phyloP scores from a whole-genome alignment of 106 monocot genomes.

The Dioscorea dumetorum region DNA sequence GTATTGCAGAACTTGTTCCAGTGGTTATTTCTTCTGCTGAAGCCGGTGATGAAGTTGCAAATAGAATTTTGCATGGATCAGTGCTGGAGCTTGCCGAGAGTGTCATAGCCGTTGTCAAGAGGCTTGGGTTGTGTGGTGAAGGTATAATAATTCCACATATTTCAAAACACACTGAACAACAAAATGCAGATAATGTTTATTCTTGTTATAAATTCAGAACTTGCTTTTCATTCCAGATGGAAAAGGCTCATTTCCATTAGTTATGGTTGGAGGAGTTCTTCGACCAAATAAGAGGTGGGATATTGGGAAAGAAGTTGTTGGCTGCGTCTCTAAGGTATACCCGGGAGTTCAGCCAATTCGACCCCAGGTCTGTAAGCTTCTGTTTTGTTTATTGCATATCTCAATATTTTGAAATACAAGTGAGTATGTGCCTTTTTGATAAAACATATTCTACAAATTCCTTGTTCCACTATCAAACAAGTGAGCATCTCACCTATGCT shows the following conservation, averaged over 20 bases:
- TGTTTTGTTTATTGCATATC: no score
- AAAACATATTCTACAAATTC: neutral
- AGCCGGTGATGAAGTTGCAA: slow-evolving; percentile 88
- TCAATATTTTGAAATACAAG: no score
- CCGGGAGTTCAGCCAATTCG: slow-evolving; percentile 67
- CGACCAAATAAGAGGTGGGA: slow-evolving; percentile 90
- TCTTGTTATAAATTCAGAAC: no score
- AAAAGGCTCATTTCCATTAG: slow-evolving; percentile 70
- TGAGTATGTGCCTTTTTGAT: no score
- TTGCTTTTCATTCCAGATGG: slow-evolving; percentile 56
- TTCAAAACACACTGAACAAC: neutral
- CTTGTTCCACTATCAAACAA: no score
- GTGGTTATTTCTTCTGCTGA: slow-evolving; percentile 79
- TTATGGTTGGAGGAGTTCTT: slow-evolving; percentile 97
- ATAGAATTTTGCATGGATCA: slow-evolving; percentile 68
- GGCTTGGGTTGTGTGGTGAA: slow-evolving; percentile 79
- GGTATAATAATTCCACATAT: slow-evolving; percentile 27
- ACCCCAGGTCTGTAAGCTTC: slow-evolving; percentile 47
- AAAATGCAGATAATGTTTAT: neutral
- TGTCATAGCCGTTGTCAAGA: slow-evolving; percentile 78
- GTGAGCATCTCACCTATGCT: no score
- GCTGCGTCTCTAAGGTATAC: slow-evolving; percentile 54
- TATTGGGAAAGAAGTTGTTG: slow-evolving; percentile 78
- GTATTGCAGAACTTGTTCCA: slow-evolving; percentile 89
- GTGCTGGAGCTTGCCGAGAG: slow-evolving; percentile 75